Conservation (phyloP, 306 rosid species). For the Vicia faba region DNA sequence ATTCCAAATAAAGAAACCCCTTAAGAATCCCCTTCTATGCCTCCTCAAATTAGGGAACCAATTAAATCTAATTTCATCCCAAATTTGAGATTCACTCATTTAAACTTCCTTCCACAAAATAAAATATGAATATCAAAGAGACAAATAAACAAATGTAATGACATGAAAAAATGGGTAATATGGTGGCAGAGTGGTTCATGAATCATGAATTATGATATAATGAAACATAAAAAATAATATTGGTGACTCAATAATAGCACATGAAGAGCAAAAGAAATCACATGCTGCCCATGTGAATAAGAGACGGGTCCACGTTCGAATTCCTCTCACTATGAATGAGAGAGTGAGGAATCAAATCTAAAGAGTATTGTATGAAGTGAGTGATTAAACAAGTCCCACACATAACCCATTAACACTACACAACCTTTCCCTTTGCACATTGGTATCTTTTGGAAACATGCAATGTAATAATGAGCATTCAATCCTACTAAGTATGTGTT, state of each 20-base stretch:
- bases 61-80: neutral
- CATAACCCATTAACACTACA: conserved; percentile 28
- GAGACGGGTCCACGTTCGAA: conserved; percentile 46
- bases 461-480: conserved; percentile 45
- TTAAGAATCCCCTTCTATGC: neutral
- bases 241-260: conserved; percentile 44
- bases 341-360: conserved; percentile 23
- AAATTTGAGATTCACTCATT: neutral
- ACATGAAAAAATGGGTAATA: conserved; percentile 32
- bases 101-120: neutral
- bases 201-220: conserved; percentile 25
- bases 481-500: neutral
- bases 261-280: conserved; percentile 44
- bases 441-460: conserved; percentile 50
- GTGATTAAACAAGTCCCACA: conserved; percentile 36
- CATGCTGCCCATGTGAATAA: conserved; percentile 62
- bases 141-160: conserved; percentile 22
- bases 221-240: neutral
- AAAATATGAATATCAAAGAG: neutral
- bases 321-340: conserved; percentile 20
- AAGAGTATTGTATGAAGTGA: conserved; percentile 29
- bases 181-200: conserved; percentile 37
- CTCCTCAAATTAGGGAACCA: neutral
- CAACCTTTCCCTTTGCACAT: conserved; percentile 32
- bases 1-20: neutral